Base-by-base conservation (phyloP, 164 flowering plant species). In the Magnolia changhungtana region DNA sequence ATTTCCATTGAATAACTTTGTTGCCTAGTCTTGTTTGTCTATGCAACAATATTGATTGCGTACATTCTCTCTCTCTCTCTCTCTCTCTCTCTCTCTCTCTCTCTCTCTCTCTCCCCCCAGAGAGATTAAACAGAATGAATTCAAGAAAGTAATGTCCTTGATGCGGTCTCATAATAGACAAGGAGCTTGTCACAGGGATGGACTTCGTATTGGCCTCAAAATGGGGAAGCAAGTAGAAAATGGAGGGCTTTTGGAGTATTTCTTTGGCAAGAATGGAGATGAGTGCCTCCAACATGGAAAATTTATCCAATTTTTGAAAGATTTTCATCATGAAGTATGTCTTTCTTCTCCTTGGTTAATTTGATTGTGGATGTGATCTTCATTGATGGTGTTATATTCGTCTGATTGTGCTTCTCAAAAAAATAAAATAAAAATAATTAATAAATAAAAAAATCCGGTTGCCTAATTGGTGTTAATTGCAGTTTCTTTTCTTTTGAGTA, bases 191-290 rank as follows among this genome's bases (percentile, higher is more conserved):
- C 97, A 96, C 51, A 87, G 88, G 80, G 90, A 90, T 86, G 98
- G 99, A 50, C 82, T 78, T 74, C 89, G 97, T 49, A 52, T 52
- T 71, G 94, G 93, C 29, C 75, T 90, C 19, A 91, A 86, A 74
- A 83, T 88, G 50, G 75, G 80, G 50, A 86, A 81, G 71, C 82
- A 92, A 74, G 97, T 92, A 1, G 98, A 94, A 64, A 83, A 90
- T 85, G 99, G 98, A 10, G 99, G 99, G n/a, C 82, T 96, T 16
- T 78, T 94, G 16, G 93, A 90, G 87, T 82, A 84, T 77, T 96
- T 96, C 81, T 94, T 96, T 81, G 98, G 98, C 24, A 85, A 89
- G 81, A 96, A 94, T 87, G 98, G 98, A 63, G 86, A 82, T 1
- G 72, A 65, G 61, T 51, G 76, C 59, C 96, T 96, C 66, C 85